These are phyloP conservation scores for Verbena officinalis DNA, from an alignment of 257 asterid genomes.

Conservation along the genomic window DNA sequence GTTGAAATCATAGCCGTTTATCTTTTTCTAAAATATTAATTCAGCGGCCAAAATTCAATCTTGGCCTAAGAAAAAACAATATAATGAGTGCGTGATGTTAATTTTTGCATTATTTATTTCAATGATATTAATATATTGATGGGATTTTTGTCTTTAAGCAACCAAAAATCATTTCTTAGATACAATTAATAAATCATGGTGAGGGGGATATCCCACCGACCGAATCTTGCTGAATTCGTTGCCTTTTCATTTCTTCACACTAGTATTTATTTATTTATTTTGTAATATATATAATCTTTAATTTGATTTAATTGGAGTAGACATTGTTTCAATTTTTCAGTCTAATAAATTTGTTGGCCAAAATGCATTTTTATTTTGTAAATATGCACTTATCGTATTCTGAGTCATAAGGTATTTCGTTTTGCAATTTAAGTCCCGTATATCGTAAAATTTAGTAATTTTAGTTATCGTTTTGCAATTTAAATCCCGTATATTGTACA, in stretches of 20 bases:
- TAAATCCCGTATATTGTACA: no score
- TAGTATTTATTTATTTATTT: background rate
- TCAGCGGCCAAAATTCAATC: constrained; percentile 31
- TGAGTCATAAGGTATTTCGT: no score
- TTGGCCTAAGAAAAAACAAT: background rate
- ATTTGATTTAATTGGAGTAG: no score
- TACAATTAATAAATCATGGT: constrained; percentile 33
- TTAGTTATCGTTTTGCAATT: no score
- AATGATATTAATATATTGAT: constrained; percentile 20
- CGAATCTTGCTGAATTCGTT: constrained; percentile 32
- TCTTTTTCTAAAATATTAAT: background rate
- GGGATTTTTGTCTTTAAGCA: constrained; percentile 33
- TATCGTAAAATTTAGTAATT: no score
- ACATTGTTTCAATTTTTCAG: no score
- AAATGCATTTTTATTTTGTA: no score
- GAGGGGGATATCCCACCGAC: constrained; percentile 51
- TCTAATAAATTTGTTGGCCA: no score
- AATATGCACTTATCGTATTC: no score
- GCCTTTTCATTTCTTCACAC: constrained; percentile 13
- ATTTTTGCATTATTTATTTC: constrained; percentile 1
- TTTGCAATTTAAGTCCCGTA: no score
- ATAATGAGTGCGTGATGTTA: background rate
- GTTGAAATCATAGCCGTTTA: constrained; percentile 35
- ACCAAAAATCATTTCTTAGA: constrained; percentile 5
- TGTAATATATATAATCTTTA: no score